Percentiles rank a stretch among this genome's conserved stretches.
Evolutionary conservation across 2,329 filamentous ascomycete species (phyloP).

Genomic region (Aureobasidium subglaciale): DNA sequence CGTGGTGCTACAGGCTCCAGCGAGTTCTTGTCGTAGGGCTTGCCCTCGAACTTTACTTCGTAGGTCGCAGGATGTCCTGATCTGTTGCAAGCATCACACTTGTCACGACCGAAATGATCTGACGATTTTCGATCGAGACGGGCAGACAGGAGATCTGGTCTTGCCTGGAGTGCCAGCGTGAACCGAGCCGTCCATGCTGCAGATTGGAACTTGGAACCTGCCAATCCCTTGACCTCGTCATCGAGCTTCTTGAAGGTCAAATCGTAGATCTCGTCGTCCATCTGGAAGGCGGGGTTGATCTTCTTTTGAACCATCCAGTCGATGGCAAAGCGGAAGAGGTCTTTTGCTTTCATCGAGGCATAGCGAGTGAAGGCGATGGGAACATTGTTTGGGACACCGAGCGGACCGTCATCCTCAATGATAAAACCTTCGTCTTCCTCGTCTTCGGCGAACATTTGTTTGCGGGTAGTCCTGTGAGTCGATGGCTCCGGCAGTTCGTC

Average conservation of each 20-base stretch:
- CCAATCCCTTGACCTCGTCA: constrained; percentile 61
- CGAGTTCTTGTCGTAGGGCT: constrained; percentile 58
- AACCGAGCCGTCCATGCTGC: constrained; percentile 64
- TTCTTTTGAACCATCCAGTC: constrained; percentile 79
- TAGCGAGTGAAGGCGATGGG: constrained; percentile 64
- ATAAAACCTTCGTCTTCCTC: constrained; percentile 59
- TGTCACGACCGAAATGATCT: constrained; percentile 33
- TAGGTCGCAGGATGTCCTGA: constrained; percentile 60
- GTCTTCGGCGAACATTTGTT: constrained; percentile 42
- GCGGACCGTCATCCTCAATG: constrained; percentile 47
- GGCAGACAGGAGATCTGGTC: constrained; percentile 54
- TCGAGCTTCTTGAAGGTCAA: constrained; percentile 66
- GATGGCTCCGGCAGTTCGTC: constrained; percentile 7
- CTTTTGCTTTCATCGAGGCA: constrained; percentile 59
- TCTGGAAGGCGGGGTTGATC: constrained; percentile 63
- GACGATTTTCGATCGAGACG: constrained; percentile 34
- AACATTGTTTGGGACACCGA: constrained; percentile 38
- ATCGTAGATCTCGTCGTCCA: constrained; percentile 56
- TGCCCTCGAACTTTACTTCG: constrained; percentile 56
- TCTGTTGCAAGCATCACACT: constrained; percentile 66
- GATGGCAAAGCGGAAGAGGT: constrained; percentile 66
- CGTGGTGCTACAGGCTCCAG: constrained; percentile 52
- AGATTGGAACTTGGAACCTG: constrained; percentile 64
- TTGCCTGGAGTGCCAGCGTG: constrained; percentile 54
- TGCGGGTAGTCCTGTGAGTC: constrained; percentile 18